phyloP scores from a whole-genome alignment of 441 rosid genomes.

The Populus trichocarpa region DNA sequence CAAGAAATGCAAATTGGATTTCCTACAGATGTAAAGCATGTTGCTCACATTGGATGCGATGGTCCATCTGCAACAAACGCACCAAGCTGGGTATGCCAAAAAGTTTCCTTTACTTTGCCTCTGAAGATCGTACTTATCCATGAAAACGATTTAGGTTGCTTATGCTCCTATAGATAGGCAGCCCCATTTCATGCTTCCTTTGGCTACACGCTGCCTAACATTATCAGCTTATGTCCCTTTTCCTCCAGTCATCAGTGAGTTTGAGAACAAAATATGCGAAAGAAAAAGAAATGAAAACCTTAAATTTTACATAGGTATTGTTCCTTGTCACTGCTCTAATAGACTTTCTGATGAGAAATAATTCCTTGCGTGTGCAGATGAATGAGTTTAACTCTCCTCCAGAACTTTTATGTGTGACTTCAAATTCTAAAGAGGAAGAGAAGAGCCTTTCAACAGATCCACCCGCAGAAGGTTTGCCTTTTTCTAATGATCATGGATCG shows the following conservation, averaged over 20 bases:
- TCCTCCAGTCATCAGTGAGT: background rate
- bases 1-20: conserved; percentile 70
- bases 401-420: conserved; percentile 30
- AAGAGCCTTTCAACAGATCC: conserved; percentile 7
- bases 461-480: conserved; percentile 35
- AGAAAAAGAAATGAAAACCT: too few relatives aligned
- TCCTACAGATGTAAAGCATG: conserved; percentile 94
- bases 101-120: background rate
- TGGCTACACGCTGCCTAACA: background rate
- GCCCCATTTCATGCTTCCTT: background rate
- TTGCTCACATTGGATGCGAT: conserved; percentile 77
- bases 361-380: conserved; percentile 46
- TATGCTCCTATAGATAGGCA: background rate
- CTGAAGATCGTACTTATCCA: background rate
- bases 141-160: background rate
- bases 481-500: background rate
- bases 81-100: conserved; percentile 67
- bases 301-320: too few relatives aligned
- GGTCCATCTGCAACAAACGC: conserved; percentile 46
- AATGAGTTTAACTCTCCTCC: conserved; percentile 37
- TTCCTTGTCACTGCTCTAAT: too few relatives aligned
- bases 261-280: background rate
- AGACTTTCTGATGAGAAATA: background rate
- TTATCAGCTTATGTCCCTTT: background rate
- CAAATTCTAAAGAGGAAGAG: conserved; percentile 20